Conservation (phyloP, 345 rosid species). For the Bruguiera sexangula region DNA sequence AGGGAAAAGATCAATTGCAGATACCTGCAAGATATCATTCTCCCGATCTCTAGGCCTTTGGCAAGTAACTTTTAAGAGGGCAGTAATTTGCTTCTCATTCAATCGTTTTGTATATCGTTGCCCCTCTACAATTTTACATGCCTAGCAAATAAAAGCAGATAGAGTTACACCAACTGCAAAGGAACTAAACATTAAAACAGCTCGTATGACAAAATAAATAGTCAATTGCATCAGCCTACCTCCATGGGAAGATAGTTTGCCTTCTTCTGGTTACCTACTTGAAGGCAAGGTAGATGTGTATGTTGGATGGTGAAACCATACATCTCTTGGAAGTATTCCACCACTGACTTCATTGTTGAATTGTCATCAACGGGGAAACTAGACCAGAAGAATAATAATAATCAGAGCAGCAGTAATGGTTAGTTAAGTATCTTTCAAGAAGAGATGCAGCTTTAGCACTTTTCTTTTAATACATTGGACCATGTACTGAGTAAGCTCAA, state of each 20-base stretch:
- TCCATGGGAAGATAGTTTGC: slow-evolving; percentile 99
- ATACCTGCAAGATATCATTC: slow-evolving; percentile 73
- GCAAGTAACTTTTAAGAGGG: slow-evolving; percentile 88
- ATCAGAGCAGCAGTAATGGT: slow-evolving; percentile 2
- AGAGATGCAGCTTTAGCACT: neutral
- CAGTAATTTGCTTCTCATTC: slow-evolving; percentile 92
- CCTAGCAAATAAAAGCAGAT: slow-evolving; percentile 41
- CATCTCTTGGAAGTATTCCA: slow-evolving; percentile 97
- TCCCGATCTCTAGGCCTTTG: slow-evolving; percentile 96
- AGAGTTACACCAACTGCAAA: slow-evolving; percentile 1
- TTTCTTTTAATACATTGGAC: no score
- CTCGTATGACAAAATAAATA: neutral
- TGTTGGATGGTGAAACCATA: slow-evolving; percentile 91
- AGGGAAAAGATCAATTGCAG: neutral
- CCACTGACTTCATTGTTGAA: slow-evolving; percentile 89
- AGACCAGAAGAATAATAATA: slow-evolving; percentile 12
- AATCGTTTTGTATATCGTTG: slow-evolving; percentile 89
- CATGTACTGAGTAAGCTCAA: no score
- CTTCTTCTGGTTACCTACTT: slow-evolving; percentile 97
- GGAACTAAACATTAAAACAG: neutral
- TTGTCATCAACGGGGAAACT: slow-evolving; percentile 98
- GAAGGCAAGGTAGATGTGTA: slow-evolving; percentile 95
- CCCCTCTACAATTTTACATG: slow-evolving; percentile 97
- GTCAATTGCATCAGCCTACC: slow-evolving; percentile 32
- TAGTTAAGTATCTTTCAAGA: neutral